Evolutionary conservation across 352 stramenopile species (phyloP).

Genomic region (Phytophthora ohioensis): DNA sequence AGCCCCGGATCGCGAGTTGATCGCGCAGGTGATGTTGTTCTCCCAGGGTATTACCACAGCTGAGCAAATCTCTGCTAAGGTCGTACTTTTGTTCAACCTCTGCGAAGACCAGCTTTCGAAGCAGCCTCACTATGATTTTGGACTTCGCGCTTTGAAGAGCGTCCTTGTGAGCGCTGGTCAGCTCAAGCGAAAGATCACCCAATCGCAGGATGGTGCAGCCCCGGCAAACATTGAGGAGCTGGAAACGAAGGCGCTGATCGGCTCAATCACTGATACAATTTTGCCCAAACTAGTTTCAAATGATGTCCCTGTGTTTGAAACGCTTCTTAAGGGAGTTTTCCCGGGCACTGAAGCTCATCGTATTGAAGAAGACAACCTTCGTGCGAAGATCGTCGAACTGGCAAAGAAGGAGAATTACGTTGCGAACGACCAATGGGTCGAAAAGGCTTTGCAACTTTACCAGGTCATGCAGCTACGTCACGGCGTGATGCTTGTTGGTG

Average conservation of each 20-base stretch:
- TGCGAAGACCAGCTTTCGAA: slow-evolving; percentile 98
- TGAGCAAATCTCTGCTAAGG: slow-evolving; percentile 96
- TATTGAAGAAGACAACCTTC: slow-evolving; percentile 91
- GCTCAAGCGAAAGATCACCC: slow-evolving; percentile 95
- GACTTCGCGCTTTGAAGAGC: slow-evolving; percentile 98
- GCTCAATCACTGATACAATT: slow-evolving; percentile 99
- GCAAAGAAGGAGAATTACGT: slow-evolving; percentile 92
- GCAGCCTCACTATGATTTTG: slow-evolving; percentile 99
- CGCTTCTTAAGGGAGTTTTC: slow-evolving; percentile 97
- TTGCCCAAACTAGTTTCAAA: slow-evolving; percentile 99
- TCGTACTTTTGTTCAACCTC: slow-evolving; percentile 99
- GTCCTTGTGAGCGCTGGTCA: slow-evolving; percentile 98
- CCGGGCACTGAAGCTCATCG: slow-evolving; percentile 89
- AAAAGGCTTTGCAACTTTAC: slow-evolving; percentile 99
- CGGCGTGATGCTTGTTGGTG: slow-evolving; percentile 99
- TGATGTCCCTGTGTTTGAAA: slow-evolving; percentile 97
- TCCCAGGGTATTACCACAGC: slow-evolving; percentile 99
- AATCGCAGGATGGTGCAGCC: slow-evolving; percentile 46
- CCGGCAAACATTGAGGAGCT: slow-evolving; percentile 69
- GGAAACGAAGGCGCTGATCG: slow-evolving; percentile 96
- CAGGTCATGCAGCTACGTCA: slow-evolving; percentile 98
- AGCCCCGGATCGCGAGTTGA: slow-evolving; percentile 98
- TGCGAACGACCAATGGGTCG: slow-evolving; percentile 93
- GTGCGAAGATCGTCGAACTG: slow-evolving; percentile 91
- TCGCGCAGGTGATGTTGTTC: slow-evolving; percentile 99